Percentiles rank a stretch among this genome's conserved stretches.
phyloP scores from a whole-genome alignment of 306 rosid species.

The Hippophae tibetana region DNA sequence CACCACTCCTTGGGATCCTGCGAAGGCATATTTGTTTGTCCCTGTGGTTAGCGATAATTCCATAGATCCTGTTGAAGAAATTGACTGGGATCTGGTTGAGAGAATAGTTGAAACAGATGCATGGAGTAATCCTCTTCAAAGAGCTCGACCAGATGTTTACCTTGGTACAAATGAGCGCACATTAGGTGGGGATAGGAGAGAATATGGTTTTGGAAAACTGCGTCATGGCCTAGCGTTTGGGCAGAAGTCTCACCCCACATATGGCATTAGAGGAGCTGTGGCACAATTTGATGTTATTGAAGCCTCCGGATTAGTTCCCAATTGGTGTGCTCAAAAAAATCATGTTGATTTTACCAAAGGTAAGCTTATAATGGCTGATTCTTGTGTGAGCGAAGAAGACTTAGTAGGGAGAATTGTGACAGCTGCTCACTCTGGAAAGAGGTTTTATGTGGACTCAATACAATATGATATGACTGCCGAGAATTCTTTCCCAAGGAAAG shows the following conservation, averaged over 20 bases:
- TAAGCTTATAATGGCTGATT: slow-evolving; percentile 84
- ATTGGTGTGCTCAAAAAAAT: slow-evolving; percentile 38
- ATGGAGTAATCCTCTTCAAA: slow-evolving; percentile 97
- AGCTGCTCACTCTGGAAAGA: slow-evolving; percentile 98
- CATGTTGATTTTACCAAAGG: slow-evolving; percentile 31
- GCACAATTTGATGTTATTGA: slow-evolving; percentile 95
- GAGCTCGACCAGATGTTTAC: slow-evolving; percentile 98
- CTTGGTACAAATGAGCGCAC: slow-evolving; percentile 99
- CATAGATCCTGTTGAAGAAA: slow-evolving; percentile 64
- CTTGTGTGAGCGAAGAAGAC: slow-evolving; percentile 57
- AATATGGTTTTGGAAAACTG: slow-evolving; percentile 85
- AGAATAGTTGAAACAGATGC: slow-evolving; percentile 61
- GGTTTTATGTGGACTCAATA: slow-evolving; percentile 94
- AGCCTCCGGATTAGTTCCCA: slow-evolving; percentile 88
- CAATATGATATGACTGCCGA: slow-evolving; percentile 85
- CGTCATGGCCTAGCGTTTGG: slow-evolving; percentile 97
- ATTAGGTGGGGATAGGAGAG: slow-evolving; percentile 96
- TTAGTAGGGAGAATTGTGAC: slow-evolving; percentile 84
- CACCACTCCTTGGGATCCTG: slow-evolving; percentile 99
- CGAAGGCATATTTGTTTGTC: slow-evolving; percentile 92
- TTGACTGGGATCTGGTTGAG: slow-evolving; percentile 92
- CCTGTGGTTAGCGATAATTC: slow-evolving; percentile 80
- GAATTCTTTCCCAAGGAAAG: slow-evolving; percentile 93
- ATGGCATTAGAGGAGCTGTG: slow-evolving; percentile 98
- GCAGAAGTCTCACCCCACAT: slow-evolving; percentile 91